Conservation (phyloP, 306 rosid species). For the Acacia crassicarpa region DNA sequence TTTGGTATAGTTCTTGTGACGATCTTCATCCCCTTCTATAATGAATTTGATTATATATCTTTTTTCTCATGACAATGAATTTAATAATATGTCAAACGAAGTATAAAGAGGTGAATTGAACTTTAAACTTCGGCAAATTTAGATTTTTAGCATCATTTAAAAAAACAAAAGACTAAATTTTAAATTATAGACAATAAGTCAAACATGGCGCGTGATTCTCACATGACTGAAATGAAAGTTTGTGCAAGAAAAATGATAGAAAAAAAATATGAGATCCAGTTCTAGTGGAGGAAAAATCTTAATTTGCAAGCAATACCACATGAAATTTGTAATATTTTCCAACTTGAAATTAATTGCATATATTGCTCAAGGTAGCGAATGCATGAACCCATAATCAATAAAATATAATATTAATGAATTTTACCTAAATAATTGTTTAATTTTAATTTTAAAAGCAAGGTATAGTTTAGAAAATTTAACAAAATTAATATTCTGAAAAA, state of each 20-base stretch:
- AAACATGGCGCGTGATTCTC: constrained; percentile 25
- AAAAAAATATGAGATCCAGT: constrained; percentile 33
- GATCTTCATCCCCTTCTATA: neutral
- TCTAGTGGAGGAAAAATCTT: constrained; percentile 33
- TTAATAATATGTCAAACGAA: neutral
- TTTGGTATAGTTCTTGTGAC: neutral
- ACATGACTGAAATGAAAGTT: constrained; percentile 19
- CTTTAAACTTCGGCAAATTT: constrained; percentile 1
- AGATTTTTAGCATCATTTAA: neutral
- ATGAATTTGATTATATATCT: constrained; percentile 2
- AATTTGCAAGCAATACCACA: constrained; percentile 29
- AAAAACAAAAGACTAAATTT: neutral
- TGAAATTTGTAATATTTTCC: neutral
- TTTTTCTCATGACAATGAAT: neutral
- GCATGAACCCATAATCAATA: neutral
- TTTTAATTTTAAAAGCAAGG: neutral
- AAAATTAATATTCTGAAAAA: neutral
- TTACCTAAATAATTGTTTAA: neutral
- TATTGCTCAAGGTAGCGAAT: neutral
- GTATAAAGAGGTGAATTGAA: constrained; percentile 37
- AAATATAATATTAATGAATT: neutral
- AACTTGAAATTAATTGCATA: neutral
- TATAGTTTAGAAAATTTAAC: neutral
- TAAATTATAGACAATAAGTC: neutral
- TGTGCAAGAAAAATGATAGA: constrained; percentile 12